Conservation (phyloP, 768 basidiomycete genomes). For the Pleurotus tuber-regium region DNA sequence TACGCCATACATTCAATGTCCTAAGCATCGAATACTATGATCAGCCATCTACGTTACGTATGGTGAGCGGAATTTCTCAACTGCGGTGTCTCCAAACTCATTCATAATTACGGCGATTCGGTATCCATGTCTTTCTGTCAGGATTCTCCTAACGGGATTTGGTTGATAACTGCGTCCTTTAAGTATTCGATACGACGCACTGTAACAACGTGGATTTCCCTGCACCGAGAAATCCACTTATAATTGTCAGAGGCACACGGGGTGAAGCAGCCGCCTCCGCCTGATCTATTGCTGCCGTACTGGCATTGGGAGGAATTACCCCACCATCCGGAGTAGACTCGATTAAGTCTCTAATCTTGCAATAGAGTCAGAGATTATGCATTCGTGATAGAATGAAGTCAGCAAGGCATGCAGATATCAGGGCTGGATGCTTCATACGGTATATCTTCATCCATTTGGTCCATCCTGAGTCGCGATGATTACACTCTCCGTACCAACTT, state of each 20-base stretch:
- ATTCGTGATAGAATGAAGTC: no score
- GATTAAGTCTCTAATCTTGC: slow-evolving; percentile 24
- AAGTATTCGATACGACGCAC: slow-evolving; percentile 35
- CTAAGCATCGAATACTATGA: slow-evolving; percentile 33
- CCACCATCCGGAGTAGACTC: no score
- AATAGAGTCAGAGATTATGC: no score
- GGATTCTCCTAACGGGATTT: slow-evolving; percentile 79
- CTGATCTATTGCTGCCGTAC: neutral
- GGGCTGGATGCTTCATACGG: no score
- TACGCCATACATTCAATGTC: slow-evolving; percentile 82
- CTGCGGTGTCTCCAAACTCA: slow-evolving; percentile 95
- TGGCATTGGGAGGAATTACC: no score
- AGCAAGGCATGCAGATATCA: no score
- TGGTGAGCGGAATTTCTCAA: slow-evolving; percentile 32
- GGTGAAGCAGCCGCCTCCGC: neutral
- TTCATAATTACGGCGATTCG: slow-evolving; percentile 98
- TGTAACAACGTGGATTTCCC: slow-evolving; percentile 93
- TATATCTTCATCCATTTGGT: slow-evolving; percentile 6
- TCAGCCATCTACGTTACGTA: neutral
- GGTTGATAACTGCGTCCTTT: no score
- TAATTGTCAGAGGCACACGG: slow-evolving; percentile 84
- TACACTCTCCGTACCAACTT: no score
- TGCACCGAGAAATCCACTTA: slow-evolving; percentile 92
- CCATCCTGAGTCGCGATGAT: no score
- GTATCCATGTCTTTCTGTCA: slow-evolving; percentile 92